Percentiles rank a stretch among this genome's conserved stretches.
Evolutionary conservation across 2,329 filamentous ascomycete species (phyloP).

Genomic region (Diaporthe batatas): DNA sequence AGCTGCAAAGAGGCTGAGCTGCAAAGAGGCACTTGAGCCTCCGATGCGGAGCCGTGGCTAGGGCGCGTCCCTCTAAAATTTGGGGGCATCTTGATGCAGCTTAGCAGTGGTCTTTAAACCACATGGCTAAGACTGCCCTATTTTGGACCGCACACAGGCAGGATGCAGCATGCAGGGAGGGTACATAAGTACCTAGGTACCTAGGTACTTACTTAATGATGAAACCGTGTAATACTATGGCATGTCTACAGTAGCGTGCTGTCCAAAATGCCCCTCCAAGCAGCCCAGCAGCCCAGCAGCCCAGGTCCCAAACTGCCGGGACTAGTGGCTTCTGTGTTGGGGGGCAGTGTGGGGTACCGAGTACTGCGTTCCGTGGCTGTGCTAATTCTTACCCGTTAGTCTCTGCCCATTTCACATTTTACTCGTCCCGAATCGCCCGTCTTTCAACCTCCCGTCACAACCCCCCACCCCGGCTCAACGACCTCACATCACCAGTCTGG

Average conservation of each 20-base stretch:
- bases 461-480: neutral
- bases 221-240: neutral
- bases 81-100: constrained; percentile 4
- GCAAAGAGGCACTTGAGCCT: neutral
- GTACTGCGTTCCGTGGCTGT: neutral
- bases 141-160: constrained; percentile 5
- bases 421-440: neutral
- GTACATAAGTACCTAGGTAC: too few species aligned
- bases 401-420: neutral
- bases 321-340: constrained; percentile 10
- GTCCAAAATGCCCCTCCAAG: neutral
- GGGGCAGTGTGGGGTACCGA: constrained; percentile 20
- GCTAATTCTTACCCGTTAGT: neutral
- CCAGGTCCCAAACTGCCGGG: constrained; percentile 12
- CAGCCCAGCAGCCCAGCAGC: too few species aligned
- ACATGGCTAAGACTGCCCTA: neutral
- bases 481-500: neutral
- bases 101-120: constrained; percentile 2
- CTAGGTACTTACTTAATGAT: too few species aligned
- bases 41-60: neutral
- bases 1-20: constrained; percentile 8
- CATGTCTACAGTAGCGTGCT: too few species aligned
- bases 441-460: neutral
- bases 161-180: constrained; percentile 6
- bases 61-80: too few species aligned